Base-by-base conservation (phyloP, 345 rosid species). In the Gossypium raimondii region DNA sequence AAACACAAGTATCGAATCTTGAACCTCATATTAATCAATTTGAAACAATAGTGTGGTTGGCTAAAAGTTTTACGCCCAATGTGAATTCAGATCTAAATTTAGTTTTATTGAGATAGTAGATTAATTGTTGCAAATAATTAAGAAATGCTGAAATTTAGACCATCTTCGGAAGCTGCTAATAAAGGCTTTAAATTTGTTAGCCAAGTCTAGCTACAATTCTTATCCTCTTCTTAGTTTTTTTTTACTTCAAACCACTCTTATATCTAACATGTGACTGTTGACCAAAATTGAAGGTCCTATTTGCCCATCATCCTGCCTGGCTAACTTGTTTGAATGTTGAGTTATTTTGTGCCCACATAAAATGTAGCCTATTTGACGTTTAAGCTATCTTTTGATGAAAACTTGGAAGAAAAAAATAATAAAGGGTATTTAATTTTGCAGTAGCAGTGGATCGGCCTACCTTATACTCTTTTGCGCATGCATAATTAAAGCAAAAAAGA, bases 211-310 rank as follows among this genome's bases (percentile, higher is more conserved):
- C 45, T 51, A 69, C 24, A 29, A 29, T 52, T 70, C 17, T 29
- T 9, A 2, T 69, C 38, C 16, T 9, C 58, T 51, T 51, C 18
- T 20, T 56, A 20, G 11, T 2, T 20, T 69, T 2, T 2, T 27
- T 3, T 22, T 22, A 25, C 73, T 27, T 24, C 25, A 24, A 24
- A 52, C 73, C 73, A 11, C 59, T 52, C 61, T 20, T 4, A 16
- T 27, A 10, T 57, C 61, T 10, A 70, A 29, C 61, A 70, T 70
- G 73, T 52, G 73, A 52, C 73, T 29, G 9, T 69, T 41, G 60
- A 29, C 60, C 45, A 27, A 68, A 52, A 27, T 5, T 10, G 45
- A 29, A 52, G 25, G 16, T n/a, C 13, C n/a, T 1, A 14, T 44
- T 51, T 34, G 41, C 73, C 58, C 72, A 50, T 25, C 41, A 34